phyloP scores from a whole-genome alignment of 352 stramenopile genomes.

The Pythium apleroticum region DNA sequence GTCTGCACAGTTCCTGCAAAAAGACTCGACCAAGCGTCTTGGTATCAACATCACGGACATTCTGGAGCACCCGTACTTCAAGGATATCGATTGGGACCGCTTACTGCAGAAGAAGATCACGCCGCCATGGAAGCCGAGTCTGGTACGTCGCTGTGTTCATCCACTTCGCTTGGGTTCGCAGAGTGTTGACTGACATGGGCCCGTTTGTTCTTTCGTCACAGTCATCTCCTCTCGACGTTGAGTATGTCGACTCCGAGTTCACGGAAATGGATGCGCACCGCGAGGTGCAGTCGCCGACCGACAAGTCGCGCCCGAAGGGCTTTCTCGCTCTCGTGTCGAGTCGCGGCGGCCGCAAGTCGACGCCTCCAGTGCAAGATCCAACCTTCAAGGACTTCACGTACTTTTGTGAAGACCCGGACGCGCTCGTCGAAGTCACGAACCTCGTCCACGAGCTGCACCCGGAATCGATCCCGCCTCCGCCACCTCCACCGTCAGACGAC shows the following conservation, averaged over 20 bases:
- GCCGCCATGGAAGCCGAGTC: constrained; percentile 83
- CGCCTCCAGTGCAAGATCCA: constrained; percentile 79
- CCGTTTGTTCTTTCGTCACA: constrained; percentile 22
- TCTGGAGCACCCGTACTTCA: constrained; percentile 78
- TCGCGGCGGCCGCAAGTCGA: constrained; percentile 60
- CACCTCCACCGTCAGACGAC: constrained; percentile 37
- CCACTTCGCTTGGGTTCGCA: not conserved
- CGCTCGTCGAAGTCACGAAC: constrained; percentile 79
- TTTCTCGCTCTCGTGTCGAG: constrained; percentile 82
- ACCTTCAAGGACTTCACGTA: constrained; percentile 92
- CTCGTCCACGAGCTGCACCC: constrained; percentile 79
- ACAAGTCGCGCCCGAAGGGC: constrained; percentile 81
- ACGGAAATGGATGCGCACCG: constrained; percentile 80
- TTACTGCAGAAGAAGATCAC: constrained; percentile 83
- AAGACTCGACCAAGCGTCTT: constrained; percentile 84
- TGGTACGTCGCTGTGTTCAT: constrained; percentile 34
- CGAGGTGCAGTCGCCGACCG: constrained; percentile 83
- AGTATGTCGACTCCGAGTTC: constrained; percentile 87
- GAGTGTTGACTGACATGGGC: not conserved
- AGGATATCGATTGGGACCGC: constrained; percentile 81
- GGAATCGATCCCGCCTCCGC: constrained; percentile 32
- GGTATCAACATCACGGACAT: constrained; percentile 88
- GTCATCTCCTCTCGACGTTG: constrained; percentile 79
- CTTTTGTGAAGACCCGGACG: constrained; percentile 86
- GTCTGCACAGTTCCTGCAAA: constrained; percentile 66